Base-by-base conservation (phyloP, 2,329 filamentous ascomycete species). In the Cordyceps tenuipes region DNA sequence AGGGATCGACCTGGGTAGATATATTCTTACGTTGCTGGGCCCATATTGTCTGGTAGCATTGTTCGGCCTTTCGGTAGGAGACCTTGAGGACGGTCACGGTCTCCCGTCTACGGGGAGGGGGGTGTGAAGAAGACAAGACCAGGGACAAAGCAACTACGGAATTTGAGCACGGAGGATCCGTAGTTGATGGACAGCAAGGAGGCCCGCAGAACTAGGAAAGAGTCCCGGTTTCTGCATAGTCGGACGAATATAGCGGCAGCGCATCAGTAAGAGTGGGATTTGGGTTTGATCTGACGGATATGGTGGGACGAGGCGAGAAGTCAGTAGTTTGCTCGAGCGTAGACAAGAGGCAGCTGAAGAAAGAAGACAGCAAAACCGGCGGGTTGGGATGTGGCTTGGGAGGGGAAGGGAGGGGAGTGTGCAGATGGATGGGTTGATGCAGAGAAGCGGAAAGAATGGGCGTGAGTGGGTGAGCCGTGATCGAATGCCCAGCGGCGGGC, bases 1-100 rank as follows among this genome's bases (percentile, higher is more conserved):
- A 59, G 29, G 56, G 56, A 58, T 58, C 56, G 26, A 29, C 26
- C 43, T 26, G 57, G 57, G 41, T 59, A 52, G 48, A 59, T 59
- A 59, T 59, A 59, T 53, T 59, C 48, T 31, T 21, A 43, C 34
- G 36, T 17, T 53, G 36, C 56, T 58, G 56, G 55, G 46, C 15
- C 34, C 34, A 31, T 29, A 34, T 51, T 15, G 46, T 39, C n/a
- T 31, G n/a, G 46, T 9, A 43, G 47, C 47, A 58, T 58, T 51
- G 56, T 58, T 51, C 47, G 56, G 34, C 47, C 47, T 47, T 58
- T 58, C 51, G 47, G 31, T 36, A 39, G 23, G 55, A 57, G 51
- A 58, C 55, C 47, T 17, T 57, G 36, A 34, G 13, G 46, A 31
- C 44, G 54, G 52, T 23, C 10, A 43, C 47, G 53, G 44, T 36